Evolutionary conservation across 345 rosid genomes (phyloP).

Genomic region (Gossypium turneri): DNA sequence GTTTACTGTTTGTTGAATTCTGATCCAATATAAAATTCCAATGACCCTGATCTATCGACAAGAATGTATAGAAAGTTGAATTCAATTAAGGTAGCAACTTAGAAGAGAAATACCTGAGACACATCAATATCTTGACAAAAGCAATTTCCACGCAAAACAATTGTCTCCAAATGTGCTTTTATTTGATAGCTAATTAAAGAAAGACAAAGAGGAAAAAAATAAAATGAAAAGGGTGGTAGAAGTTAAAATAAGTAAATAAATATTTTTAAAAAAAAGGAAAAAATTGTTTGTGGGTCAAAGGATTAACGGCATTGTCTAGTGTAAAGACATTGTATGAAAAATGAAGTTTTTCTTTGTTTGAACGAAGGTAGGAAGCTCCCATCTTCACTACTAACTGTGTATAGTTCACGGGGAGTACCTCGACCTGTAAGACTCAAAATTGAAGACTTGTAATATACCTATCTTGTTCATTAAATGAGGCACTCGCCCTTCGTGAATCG

Average conservation of each 20-base stretch:
- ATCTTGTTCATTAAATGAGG: no score
- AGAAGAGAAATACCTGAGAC: conserved; percentile 17
- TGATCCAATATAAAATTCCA: not conserved
- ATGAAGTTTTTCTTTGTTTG: conserved; percentile 4
- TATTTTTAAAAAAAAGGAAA: no score
- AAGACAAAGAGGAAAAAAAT: not conserved
- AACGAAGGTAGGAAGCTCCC: not conserved
- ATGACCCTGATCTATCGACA: not conserved
- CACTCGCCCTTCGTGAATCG: no score
- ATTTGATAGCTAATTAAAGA: not conserved
- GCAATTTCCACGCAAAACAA: not conserved
- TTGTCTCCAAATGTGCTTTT: not conserved
- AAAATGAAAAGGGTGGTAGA: not conserved
- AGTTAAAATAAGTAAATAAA: not conserved
- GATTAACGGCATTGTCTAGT: not conserved
- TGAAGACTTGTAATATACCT: no score
- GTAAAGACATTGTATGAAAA: not conserved
- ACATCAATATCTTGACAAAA: not conserved
- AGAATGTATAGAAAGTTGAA: not conserved
- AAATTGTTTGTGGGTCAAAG: not conserved
- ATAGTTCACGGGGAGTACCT: no score
- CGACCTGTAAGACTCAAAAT: no score
- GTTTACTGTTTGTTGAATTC: not conserved
- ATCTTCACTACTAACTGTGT: no score
- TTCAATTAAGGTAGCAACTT: not conserved